These are phyloP conservation scores for Pichia scutulata DNA, from an alignment of 805 yeast species.

Conservation along the genomic window DNA sequence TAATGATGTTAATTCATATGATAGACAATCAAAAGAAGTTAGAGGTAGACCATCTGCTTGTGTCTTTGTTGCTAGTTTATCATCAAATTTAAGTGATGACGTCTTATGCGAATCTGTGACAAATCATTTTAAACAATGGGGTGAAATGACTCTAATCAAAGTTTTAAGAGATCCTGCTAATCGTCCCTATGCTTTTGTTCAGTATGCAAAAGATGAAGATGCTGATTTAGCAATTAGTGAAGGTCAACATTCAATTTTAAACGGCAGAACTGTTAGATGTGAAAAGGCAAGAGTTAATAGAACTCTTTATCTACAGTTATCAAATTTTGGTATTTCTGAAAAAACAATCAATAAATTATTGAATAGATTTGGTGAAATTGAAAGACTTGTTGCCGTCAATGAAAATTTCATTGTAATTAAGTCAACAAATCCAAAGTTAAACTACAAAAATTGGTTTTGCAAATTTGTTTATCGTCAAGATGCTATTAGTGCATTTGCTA, in stretches of 20 bases:
- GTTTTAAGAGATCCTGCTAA: slow-evolving; percentile 75
- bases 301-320: slow-evolving; percentile 55
- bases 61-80: slow-evolving; percentile 82
- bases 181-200: slow-evolving; percentile 91
- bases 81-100: slow-evolving; percentile 60
- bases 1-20: slow-evolving; percentile 6
- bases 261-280: slow-evolving; percentile 75
- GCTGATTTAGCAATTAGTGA: slow-evolving; percentile 57
- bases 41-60: slow-evolving; percentile 75
- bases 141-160: slow-evolving; percentile 63
- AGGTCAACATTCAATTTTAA: slow-evolving; percentile 62
- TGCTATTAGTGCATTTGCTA: slow-evolving; percentile 79
- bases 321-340: slow-evolving; percentile 19
- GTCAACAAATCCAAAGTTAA: slow-evolving; percentile 5
- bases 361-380: slow-evolving; percentile 65
- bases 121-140: slow-evolving; percentile 63
- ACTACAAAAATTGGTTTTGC: slow-evolving; percentile 50
- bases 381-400: slow-evolving; percentile 44
- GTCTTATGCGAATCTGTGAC: slow-evolving; percentile 63
- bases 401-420: slow-evolving; percentile 25
- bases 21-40: slow-evolving; percentile 17
- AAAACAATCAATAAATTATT: slow-evolving; percentile 33
- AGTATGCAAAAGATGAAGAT: slow-evolving; percentile 63
- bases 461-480: slow-evolving; percentile 79
- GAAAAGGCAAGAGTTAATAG: slow-evolving; percentile 90